Evolutionary conservation across 2,329 filamentous ascomycete species (phyloP).

Genomic region (Fusarium lyarnte): DNA sequence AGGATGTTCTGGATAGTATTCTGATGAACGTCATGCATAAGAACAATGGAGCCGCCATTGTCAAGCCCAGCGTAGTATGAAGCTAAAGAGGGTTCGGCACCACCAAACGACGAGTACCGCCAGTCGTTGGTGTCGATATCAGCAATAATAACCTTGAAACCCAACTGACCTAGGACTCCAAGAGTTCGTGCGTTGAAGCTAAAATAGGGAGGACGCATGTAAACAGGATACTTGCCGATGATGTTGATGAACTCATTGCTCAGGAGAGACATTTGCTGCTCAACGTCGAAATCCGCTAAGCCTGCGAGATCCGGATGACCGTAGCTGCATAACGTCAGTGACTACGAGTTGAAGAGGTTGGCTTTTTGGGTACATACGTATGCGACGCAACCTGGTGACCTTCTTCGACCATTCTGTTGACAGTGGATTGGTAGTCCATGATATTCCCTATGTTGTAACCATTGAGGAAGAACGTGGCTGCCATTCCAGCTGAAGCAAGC

Average conservation of each 20-base stretch:
- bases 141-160: slow-evolving; percentile 25
- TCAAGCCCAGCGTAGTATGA: background rate
- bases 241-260: background rate
- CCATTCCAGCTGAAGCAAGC: slow-evolving; percentile 2
- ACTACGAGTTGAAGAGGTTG: accelerated
- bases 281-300: background rate
- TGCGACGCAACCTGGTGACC: slow-evolving; percentile 20
- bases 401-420: slow-evolving; percentile 4
- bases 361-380: background rate
- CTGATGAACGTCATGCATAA: slow-evolving; percentile 18
- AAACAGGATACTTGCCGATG: slow-evolving; percentile 18
- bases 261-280: slow-evolving; percentile 15
- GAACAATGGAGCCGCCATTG: slow-evolving; percentile 16
- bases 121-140: slow-evolving; percentile 27
- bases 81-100: background rate
- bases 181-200: slow-evolving; percentile 16
- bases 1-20: slow-evolving; percentile 17
- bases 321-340: background rate
- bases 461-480: slow-evolving; percentile 20
- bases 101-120: slow-evolving; percentile 5
- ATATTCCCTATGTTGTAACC: slow-evolving; percentile 9
- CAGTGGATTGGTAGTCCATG: slow-evolving; percentile 7
- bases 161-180: background rate
- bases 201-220: slow-evolving; percentile 25
- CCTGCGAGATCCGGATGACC: slow-evolving; percentile 9